phyloP scores from a whole-genome alignment of 495 filamentous ascomycete species.

The Daldinia concentrica region DNA sequence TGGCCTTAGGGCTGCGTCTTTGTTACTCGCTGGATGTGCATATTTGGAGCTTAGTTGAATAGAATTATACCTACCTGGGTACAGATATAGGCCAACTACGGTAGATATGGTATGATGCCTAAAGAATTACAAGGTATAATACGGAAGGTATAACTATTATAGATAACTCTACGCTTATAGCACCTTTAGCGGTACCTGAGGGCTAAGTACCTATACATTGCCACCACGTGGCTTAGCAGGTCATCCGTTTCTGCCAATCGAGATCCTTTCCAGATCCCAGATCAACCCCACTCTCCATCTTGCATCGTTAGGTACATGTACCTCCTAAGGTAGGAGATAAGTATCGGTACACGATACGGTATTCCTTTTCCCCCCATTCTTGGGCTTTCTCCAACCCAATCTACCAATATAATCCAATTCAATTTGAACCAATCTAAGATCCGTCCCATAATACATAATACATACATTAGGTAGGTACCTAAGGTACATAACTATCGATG shows the following conservation, averaged over 20 bases:
- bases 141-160: too few species aligned
- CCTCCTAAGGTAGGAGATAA: not conserved
- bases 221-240: slow-evolving; percentile 37
- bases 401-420: not conserved
- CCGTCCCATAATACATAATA: slow-evolving; percentile 15
- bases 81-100: slow-evolving; percentile 6
- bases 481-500: not conserved
- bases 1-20: not conserved
- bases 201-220: slow-evolving; percentile 10
- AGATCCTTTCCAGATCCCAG: slow-evolving; percentile 44
- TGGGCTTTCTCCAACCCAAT: slow-evolving; percentile 9
- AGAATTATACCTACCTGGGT: not conserved
- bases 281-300: slow-evolving; percentile 39
- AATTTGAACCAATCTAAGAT: slow-evolving; percentile 19
- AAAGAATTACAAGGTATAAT: too few species aligned
- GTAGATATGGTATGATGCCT: too few species aligned
- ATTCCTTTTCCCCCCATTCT: not conserved
- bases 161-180: not conserved
- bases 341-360: slow-evolving; percentile 21
- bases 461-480: too few species aligned
- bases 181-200: not conserved
- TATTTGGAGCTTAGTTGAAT: not conserved
- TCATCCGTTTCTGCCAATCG: slow-evolving; percentile 40
- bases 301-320: slow-evolving; percentile 13
- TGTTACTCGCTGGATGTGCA: not conserved